Evolutionary conservation across 345 rosid species (phyloP).

Genomic region (Brassica rapa): DNA sequence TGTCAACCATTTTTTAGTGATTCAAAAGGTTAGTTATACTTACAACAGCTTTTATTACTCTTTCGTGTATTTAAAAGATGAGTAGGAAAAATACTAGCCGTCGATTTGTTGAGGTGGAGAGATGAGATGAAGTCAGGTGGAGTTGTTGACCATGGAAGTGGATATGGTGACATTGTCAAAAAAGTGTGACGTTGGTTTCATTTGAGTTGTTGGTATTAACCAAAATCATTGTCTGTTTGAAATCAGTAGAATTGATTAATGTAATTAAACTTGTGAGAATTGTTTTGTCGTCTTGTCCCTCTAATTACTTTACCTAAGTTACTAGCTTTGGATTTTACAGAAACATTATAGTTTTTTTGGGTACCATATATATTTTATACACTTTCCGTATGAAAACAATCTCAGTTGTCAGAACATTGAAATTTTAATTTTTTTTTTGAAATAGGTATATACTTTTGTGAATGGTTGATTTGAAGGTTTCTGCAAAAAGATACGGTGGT

Average conservation of each 20-base stretch:
- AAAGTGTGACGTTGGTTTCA: constrained; percentile 39
- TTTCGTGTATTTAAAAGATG: not conserved
- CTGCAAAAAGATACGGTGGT: constrained; percentile 34
- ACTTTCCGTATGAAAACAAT: not conserved
- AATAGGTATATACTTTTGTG: not conserved
- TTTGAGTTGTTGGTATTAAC: constrained; percentile 26
- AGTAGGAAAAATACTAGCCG: not conserved
- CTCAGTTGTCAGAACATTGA: not conserved
- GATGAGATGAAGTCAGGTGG: constrained; percentile 10
- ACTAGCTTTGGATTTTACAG: not conserved
- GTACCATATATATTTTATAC: not conserved
- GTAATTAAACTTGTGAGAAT: not conserved
- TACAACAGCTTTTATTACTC: constrained; percentile 8
- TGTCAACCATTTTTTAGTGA: not conserved
- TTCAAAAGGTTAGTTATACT: not conserved
- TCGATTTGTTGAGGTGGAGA: constrained; percentile 20
- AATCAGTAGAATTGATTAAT: not conserved
- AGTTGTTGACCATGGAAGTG: constrained; percentile 45
- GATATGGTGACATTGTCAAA: constrained; percentile 45
- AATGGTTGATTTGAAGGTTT: constrained; percentile 18
- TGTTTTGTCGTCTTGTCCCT: not conserved
- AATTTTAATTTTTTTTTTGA: not conserved
- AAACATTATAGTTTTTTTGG: not conserved
- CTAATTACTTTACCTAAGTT: not conserved
- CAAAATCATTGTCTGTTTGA: not conserved